Evolutionary conservation across 2,329 filamentous ascomycete genomes (phyloP), one percentile per base, ranked within the genome.

Genomic region (Aspergillus tamarii): DNA sequence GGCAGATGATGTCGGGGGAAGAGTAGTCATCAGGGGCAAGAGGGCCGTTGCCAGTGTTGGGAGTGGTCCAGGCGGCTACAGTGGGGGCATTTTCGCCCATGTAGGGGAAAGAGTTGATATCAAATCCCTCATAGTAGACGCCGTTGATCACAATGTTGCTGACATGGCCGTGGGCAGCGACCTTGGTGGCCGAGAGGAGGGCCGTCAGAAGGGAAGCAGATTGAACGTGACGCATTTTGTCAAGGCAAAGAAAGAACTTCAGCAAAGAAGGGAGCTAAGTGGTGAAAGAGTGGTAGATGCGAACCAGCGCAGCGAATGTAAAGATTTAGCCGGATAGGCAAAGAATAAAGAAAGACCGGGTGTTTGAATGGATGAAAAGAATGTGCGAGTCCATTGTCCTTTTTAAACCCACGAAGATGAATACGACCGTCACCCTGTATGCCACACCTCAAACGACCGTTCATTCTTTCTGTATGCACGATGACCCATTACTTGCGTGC

Each of bases 1-100:
- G 88, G 80, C 86, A 89, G 77, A 86, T 84, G 65, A 89, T 87
- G 71, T 87, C 81, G 39, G 79, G 68, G 41, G 54, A 62, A 5
- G 50, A 39, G 56, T 64, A 87, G 64, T 79, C 77, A 30, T 73
- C 68, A 0, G 81, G 80, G 4, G 78, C 69, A 60, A 87, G 77
- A 71, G 83, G 87, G 26, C 84, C 84, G 66, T 83, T 82, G 67
- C 85, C 83, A 28, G 82, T 78, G 57, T 80, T 80, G 3, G 79
- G 75, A 43, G 81, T 83, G n/a, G 77, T 79, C 86, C 87, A 88
- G 63, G 83, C 87, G 45, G 84, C 82, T 2, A 79, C 72, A 39
- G 74, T 68, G 0, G 80, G 80, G 11, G 73, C 72, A 4, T 75
- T 70, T 4, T 69, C 52, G 8, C 52, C 69, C 39, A 67, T 67